Conservation (phyloP, 306 rosid species). For the Datisca glomerata region DNA sequence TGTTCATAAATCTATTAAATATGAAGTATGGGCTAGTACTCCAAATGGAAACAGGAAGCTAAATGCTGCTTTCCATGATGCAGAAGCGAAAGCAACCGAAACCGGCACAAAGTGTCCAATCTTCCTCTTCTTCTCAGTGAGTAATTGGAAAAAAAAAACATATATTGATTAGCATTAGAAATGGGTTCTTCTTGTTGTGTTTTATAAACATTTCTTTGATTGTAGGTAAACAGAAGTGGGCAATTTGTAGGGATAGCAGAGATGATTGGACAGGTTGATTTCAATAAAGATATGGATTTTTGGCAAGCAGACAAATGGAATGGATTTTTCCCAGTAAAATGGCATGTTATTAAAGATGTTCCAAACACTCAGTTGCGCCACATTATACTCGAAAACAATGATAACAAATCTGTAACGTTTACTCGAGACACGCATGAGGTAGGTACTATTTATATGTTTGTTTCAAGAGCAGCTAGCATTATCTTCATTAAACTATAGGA, state of each 20-base stretch:
- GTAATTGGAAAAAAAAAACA: too few relatives aligned
- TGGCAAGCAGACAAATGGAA: conserved; percentile 71
- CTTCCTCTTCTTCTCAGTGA: conserved; percentile 87
- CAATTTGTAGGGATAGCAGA: conserved; percentile 87
- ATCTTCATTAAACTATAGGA: not conserved
- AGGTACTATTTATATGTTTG: not conserved
- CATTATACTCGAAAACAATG: conserved; percentile 55
- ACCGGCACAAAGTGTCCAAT: conserved; percentile 40
- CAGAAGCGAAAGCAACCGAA: conserved; percentile 36
- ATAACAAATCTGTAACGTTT: conserved; percentile 55
- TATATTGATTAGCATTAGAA: not conserved
- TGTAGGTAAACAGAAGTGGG: conserved; percentile 69
- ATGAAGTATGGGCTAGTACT: conserved; percentile 85
- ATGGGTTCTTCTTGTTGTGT: not conserved
- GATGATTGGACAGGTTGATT: conserved; percentile 73
- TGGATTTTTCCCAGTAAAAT: conserved; percentile 75
- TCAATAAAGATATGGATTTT: conserved; percentile 59
- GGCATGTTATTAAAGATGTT: conserved; percentile 75
- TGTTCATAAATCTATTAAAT: conserved; percentile 60
- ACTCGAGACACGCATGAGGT: conserved; percentile 95
- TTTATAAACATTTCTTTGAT: not conserved
- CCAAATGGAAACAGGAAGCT: conserved; percentile 62
- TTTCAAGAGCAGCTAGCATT: not conserved
- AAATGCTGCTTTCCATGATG: conserved; percentile 45
- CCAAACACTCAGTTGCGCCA: conserved; percentile 52